Conservation (phyloP, 2,329 filamentous ascomycete species). For the Cercospora zeina region DNA sequence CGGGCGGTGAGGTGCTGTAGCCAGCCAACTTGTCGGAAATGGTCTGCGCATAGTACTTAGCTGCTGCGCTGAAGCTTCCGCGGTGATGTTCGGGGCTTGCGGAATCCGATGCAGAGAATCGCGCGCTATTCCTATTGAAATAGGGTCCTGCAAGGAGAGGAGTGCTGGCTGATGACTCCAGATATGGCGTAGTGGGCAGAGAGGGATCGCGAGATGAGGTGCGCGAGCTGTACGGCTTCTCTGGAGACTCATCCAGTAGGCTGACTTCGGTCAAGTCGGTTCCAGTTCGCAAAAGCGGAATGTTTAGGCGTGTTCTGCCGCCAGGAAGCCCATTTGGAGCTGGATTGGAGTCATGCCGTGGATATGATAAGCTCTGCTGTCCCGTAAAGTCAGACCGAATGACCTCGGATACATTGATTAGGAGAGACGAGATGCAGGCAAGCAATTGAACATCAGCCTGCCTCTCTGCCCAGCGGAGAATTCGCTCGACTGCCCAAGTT, state of each 20-base stretch:
- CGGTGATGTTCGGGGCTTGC: constrained; percentile 39
- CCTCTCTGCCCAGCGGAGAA: constrained; percentile 61
- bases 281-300: constrained; percentile 25
- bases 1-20: constrained; percentile 39
- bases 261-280: constrained; percentile 20
- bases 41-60: constrained; percentile 40
- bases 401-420: constrained; percentile 48
- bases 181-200: constrained; percentile 36
- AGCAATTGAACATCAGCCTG: constrained; percentile 65
- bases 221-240: constrained; percentile 27
- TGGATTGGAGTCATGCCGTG: neutral
- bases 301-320: constrained; percentile 9
- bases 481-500: constrained; percentile 57
- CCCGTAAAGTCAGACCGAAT: neutral
- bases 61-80: constrained; percentile 39
- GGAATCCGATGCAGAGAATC: constrained; percentile 34
- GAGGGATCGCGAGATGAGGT: constrained; percentile 35
- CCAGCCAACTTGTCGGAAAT: constrained; percentile 39
- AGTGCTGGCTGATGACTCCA: constrained; percentile 36
- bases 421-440: constrained; percentile 63
- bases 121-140: constrained; percentile 28
- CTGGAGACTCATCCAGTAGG: constrained; percentile 22
- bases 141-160: constrained; percentile 33
- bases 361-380: neutral
- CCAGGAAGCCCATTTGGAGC: neutral